Evolutionary conservation across 2,329 filamentous ascomycete species (phyloP), one percentile per base, ranked within the genome.

Genomic region (Dactylonectria macrodidyma): DNA sequence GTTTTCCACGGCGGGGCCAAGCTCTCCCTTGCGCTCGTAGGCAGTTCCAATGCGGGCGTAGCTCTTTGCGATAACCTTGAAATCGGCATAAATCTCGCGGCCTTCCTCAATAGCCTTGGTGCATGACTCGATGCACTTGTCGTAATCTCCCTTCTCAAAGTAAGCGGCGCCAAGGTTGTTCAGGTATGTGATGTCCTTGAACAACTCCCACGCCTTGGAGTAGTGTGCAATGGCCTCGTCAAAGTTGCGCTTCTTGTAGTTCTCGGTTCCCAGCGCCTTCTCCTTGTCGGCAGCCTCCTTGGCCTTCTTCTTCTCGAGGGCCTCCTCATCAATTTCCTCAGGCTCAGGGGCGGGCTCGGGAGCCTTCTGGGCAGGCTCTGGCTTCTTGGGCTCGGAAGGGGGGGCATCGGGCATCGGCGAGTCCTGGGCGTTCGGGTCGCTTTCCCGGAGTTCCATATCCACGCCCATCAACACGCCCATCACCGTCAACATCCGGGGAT

Each of bases 11-110:
- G 97, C 96, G 67, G 91, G 89, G 62, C 88, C 81, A 11, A 96
- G 85, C 75, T 98, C 92, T 73, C 93, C 94, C 79, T 92, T 84
- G 85, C 95, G 97, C 87, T 99, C 96, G 80, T 98, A 95, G 0
- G 95, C 91, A n/a, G 91, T 89, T 71, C 96, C 96, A 74, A 99
- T 97, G 75, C 96, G 94, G 46, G 95, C 95, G 77, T 96, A 98
- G n/a, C 95, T 93, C 90, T 98, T 98, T 79, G 97, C 95, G 73
- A 99, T 95, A 78, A 95, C 88, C 90, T 99, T 99, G 88, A 98
- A 99, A 84, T 99, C 96, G 71, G 96, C 95, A 64, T 95, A 92
- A 75, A 97, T 91, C 76, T 92, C 89, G 66, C 96, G 94, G 63
- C 96, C 96, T 81, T 98, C 93, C 74, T 97, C 92, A 61, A 97